Base-by-base conservation (phyloP, 1,139 yeast species). In the Pichia sp. region DNA sequence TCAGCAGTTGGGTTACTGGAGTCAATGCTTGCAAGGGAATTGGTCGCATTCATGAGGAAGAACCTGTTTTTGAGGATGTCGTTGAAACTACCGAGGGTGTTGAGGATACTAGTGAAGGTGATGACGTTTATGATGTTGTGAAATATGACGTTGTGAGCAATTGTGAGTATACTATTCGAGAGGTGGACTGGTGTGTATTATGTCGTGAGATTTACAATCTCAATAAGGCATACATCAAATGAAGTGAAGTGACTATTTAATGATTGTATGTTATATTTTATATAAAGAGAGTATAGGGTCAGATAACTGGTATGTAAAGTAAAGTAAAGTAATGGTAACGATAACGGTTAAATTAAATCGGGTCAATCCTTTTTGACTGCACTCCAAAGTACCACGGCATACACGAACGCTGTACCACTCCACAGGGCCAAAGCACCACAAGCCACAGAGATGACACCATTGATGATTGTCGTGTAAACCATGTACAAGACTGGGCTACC, bases 111-210 rank as follows among this genome's bases (percentile, higher is more conserved):
- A 11, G 10, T 11, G 32, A 32, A 19, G 22, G n/a, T 7, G 25
- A 22, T 7, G n/a, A 14, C 19, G 32, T 22, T 10, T 27, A 27
- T 25, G 33, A 32, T 15, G 37, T 30, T 22, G n/a, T 34, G 7
- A 34, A 22, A 8, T 33, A 36, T 27, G 35, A 33, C 17, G 37
- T 38, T 23, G 18, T 34, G 8, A 38, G 39, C 12, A 38, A 38
- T 22, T 24, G 7, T 12, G 14, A 7, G 6, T 18, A 26, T 6
- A 15, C 29, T 12, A 6, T 30, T 6, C 14, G 94, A 25, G 87
- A 79, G 45, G 79, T 85, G 32, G 96, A 87, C 53, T 88, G 97
- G 97, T 83, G 77, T 53, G 69, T 83, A n/a, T 64, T 88, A 55
- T 85, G 96, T 57, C 72, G 94, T 30, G 94, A 87, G 51, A 84